Conservation (phyloP, 108 stramenopile genomes). For the Skeletonema menzelii region DNA sequence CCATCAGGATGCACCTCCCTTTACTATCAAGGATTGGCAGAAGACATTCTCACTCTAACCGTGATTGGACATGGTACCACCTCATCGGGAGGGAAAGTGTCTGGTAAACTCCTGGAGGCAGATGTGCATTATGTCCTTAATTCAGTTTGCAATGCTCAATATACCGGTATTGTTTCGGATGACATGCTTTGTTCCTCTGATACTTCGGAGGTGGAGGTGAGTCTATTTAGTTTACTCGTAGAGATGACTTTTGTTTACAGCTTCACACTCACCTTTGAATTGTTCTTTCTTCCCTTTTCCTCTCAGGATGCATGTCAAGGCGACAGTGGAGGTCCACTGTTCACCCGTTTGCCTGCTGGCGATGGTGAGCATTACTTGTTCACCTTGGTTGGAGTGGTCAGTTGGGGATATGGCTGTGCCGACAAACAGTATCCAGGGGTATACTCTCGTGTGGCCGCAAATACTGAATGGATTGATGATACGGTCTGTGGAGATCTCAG, state of each 20-base stretch:
- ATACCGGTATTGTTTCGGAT: slow-evolving; percentile 13
- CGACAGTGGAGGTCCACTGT: slow-evolving; percentile 39
- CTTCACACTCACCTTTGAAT: too few relatives aligned
- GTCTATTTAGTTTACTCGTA: too few relatives aligned
- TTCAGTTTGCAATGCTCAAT: slow-evolving; percentile 10
- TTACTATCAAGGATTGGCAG: not conserved
- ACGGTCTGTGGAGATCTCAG: slow-evolving; percentile 24
- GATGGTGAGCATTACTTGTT: not conserved
- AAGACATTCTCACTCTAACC: slow-evolving; percentile 2
- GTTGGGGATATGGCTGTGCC: slow-evolving; percentile 49
- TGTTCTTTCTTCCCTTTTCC: too few relatives aligned
- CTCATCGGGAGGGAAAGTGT: not conserved
- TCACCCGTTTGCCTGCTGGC: slow-evolving; percentile 4
- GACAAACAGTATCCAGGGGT: slow-evolving; percentile 26
- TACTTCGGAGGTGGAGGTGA: slow-evolving; percentile 7
- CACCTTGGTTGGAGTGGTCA: slow-evolving; percentile 3
- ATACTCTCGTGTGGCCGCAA: slow-evolving; percentile 36
- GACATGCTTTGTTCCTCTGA: slow-evolving; percentile 41
- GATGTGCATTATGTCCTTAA: slow-evolving; percentile 21
- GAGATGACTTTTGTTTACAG: too few relatives aligned
- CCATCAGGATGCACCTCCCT: not conserved
- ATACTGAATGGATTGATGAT: slow-evolving; percentile 41
- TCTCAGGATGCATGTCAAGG: slow-evolving; percentile 49
- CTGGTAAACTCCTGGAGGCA: slow-evolving; percentile 8
- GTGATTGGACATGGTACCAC: slow-evolving; percentile 21